These are phyloP conservation scores for Begonia fuchsioides DNA, from an alignment of 306 rosid genomes.

Conservation along the genomic window DNA sequence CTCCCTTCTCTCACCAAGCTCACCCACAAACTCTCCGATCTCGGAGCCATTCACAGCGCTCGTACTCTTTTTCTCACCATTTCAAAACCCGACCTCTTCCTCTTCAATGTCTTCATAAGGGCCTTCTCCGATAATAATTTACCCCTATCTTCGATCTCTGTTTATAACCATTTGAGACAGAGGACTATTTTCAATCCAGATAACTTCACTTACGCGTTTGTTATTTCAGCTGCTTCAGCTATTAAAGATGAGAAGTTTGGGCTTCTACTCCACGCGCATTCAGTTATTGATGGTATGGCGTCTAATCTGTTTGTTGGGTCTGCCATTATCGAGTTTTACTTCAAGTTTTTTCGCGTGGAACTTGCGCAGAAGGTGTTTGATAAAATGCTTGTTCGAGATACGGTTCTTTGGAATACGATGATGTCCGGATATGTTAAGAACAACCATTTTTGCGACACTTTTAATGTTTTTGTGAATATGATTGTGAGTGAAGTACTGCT, in stretches of 20 bases:
- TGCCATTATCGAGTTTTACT: constrained; percentile 44
- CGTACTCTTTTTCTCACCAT: constrained; percentile 47
- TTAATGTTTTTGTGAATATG: constrained; percentile 41
- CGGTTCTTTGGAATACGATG: constrained; percentile 72
- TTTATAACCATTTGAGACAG: constrained; percentile 41
- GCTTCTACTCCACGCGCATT: constrained; percentile 46
- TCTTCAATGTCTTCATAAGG: constrained; percentile 61
- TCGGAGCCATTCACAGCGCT: constrained; percentile 47
- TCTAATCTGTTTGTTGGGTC: constrained; percentile 54
- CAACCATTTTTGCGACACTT: constrained; percentile 29
- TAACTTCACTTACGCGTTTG: constrained; percentile 48
- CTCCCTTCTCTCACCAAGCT: constrained; percentile 70
- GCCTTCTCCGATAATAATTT: constrained; percentile 47
- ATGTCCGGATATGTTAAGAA: constrained; percentile 60
- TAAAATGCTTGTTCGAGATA: constrained; percentile 45
- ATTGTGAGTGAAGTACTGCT: constrained; percentile 23
- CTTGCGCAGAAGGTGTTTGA: constrained; percentile 73
- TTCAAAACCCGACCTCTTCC: constrained; percentile 66
- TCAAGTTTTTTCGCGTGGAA: constrained; percentile 37
- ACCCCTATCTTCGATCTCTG: constrained; percentile 38
- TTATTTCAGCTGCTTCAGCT: constrained; percentile 39
- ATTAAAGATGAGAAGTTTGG: constrained; percentile 27
- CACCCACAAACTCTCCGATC: constrained; percentile 64
- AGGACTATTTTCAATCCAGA: constrained; percentile 43
- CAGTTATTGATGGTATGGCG: constrained; percentile 48